Conservation (phyloP, 1,139 yeast species). For the Hansenula anomala region DNA sequence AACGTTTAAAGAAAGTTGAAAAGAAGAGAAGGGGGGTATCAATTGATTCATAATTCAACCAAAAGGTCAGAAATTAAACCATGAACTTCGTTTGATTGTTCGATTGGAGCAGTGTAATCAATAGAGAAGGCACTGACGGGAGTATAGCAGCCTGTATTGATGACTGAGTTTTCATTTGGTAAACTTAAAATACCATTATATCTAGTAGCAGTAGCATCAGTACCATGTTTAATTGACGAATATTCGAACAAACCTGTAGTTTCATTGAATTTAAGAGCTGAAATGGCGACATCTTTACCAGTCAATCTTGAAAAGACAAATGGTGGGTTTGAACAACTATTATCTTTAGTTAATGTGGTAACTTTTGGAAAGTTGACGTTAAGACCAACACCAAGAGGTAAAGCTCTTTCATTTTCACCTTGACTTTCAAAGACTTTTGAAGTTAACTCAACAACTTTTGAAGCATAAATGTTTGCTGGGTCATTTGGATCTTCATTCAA, state of each 20-base stretch:
- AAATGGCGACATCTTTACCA: constrained; percentile 28
- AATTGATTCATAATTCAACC: too few species aligned
- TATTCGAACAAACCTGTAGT: constrained; percentile 12
- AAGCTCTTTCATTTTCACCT: constrained; percentile 26
- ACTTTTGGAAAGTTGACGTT: constrained; percentile 45
- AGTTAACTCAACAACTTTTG: constrained; percentile 35
- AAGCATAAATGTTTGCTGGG: constrained; percentile 38
- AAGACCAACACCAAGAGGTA: constrained; percentile 42
- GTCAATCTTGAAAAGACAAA: constrained; percentile 37
- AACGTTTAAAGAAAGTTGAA: neutral
- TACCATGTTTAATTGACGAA: constrained; percentile 5
- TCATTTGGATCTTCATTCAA: constrained; percentile 32
- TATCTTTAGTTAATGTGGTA: constrained; percentile 28
- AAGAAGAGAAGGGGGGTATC: too few species aligned
- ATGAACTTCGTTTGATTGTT: constrained; percentile 12
- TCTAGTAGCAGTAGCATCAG: constrained; percentile 11
- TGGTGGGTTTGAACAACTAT: constrained; percentile 33
- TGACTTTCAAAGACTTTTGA: constrained; percentile 31
- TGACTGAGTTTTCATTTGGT: constrained; percentile 16
- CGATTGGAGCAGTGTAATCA: constrained; percentile 20
- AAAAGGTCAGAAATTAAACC: constrained; percentile 9
- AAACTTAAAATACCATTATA: constrained; percentile 17
- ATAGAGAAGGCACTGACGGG: constrained; percentile 18
- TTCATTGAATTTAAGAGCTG: constrained; percentile 13
- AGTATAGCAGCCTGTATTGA: constrained; percentile 10